These are phyloP conservation scores for Sporormia fimetaria DNA, from an alignment of 495 filamentous ascomycete species.

Conservation along the genomic window DNA sequence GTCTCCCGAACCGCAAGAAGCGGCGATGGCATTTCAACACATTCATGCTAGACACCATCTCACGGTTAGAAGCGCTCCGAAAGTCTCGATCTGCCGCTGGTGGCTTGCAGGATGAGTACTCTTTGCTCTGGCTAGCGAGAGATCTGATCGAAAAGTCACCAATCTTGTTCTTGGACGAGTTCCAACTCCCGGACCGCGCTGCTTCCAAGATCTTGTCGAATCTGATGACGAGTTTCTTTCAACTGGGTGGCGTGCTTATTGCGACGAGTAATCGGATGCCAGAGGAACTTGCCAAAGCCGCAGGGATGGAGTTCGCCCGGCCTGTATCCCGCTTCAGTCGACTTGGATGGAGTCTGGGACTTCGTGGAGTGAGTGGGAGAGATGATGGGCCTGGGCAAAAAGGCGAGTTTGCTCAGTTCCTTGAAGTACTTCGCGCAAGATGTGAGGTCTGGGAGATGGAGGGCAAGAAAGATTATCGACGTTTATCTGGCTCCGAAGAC, in stretches of 20 bases:
- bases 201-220: conserved; percentile 59
- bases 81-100: conserved; percentile 2
- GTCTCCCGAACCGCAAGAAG: conserved; percentile 54
- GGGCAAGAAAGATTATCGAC: conserved; percentile 52
- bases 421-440: conserved; percentile 54
- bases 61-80: conserved; percentile 46
- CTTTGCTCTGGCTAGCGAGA: conserved; percentile 53
- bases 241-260: conserved; percentile 59
- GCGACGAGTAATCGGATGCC: conserved; percentile 66
- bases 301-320: conserved; percentile 45
- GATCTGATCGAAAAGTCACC: conserved; percentile 55
- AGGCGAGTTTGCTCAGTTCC: conserved; percentile 54
- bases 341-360: conserved; percentile 37
- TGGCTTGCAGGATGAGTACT: conserved; percentile 42
- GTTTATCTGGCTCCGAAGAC: conserved; percentile 26
- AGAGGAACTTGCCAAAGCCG: conserved; percentile 57
- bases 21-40: conserved; percentile 63
- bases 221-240: conserved; percentile 60
- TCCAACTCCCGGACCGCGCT: conserved; percentile 59
- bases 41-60: conserved; percentile 60
- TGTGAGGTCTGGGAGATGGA: conserved; percentile 67
- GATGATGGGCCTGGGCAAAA: conserved; percentile 37
- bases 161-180: conserved; percentile 63
- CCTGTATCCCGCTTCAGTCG: conserved; percentile 40
- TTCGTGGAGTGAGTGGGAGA: conserved; percentile 31